Conservation (phyloP, 495 filamentous ascomycete genomes). For the Mytilinidion resinicola region DNA sequence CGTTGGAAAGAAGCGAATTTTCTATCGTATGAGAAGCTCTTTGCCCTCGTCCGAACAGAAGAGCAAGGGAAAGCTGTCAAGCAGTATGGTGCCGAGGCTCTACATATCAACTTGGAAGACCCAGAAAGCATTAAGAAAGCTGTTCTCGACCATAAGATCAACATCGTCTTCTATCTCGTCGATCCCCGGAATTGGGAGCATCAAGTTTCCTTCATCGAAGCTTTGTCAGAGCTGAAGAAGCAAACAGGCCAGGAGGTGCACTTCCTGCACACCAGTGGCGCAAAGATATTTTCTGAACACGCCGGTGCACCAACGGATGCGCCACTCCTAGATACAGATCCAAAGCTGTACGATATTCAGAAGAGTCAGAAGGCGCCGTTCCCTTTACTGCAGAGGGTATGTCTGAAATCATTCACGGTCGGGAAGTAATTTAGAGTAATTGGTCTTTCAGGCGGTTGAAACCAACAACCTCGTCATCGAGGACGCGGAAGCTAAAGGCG, state of each 20-base stretch:
- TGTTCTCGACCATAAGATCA: slow-evolving; percentile 42
- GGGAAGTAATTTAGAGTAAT: not conserved
- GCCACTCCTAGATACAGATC: slow-evolving; percentile 41
- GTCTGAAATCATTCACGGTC: no score
- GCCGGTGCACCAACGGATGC: slow-evolving; percentile 35
- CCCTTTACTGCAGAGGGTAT: no score
- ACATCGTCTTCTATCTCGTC: slow-evolving; percentile 42
- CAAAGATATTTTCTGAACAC: slow-evolving; percentile 36
- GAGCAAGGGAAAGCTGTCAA: slow-evolving; percentile 41
- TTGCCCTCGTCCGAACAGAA: slow-evolving; percentile 40
- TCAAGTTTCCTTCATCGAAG: slow-evolving; percentile 38
- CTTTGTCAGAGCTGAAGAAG: slow-evolving; percentile 39
- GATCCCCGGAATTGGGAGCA: slow-evolving; percentile 24
- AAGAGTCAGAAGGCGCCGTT: slow-evolving; percentile 17
- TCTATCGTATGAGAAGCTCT: slow-evolving; percentile 39
- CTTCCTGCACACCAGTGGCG: slow-evolving; percentile 35
- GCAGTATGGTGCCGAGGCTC: slow-evolving; percentile 40
- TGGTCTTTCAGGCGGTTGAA: slow-evolving; percentile 25
- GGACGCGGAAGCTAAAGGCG: slow-evolving; percentile 33
- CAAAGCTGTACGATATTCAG: slow-evolving; percentile 40
- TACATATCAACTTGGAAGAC: slow-evolving; percentile 34
- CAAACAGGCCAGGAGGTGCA: slow-evolving; percentile 30
- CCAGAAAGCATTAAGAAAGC: slow-evolving; percentile 25
- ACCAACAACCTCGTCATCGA: slow-evolving; percentile 40
- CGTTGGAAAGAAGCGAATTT: slow-evolving; percentile 34